Evolutionary conservation across 2,329 filamentous ascomycete genomes (phyloP), one percentile per base, ranked within the genome.

Genomic region (Truncatella angustata): DNA sequence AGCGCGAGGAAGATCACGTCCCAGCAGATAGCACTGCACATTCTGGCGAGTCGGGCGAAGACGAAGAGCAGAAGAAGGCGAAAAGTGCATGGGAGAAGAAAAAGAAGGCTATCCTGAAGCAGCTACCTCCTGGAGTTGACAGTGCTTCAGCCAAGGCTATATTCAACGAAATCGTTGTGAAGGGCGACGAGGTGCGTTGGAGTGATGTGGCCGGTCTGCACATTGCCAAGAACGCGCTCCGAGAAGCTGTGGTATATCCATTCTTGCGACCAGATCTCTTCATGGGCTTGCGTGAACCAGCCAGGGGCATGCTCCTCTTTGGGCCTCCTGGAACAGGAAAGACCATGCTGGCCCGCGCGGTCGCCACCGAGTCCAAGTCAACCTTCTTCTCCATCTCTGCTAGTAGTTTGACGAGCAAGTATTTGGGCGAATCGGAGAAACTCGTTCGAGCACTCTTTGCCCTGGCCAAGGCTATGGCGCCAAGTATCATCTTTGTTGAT

Each of bases 311-410:
- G 90, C 78, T 99, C 1, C 78, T 99, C 1, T 99, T 99, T 65
- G 94, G 94, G 0, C 94, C 94, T 1, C 94, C 94, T 0, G 94
- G 94, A n/a, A 99, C 94, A 0, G 94, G 94, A 49, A 99, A 99
- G 71, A 99, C 94, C 0, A 99, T 99, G 94, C 77, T 99, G 34
- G 94, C 94, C 9, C 84, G 94, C 57, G 91, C 91, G 7, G 93
- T 97, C 1, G 94, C 94, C 1, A 97, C 94, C 0, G 94, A 99
- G 69, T 96, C 90, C 2, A 88, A 86, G 62, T 96, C 91, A 10
- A 96, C 95, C 0, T 99, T 97, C 71, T 97, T 99, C 72, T 95
- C 92, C 12, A 96, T 99, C 51, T 96, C 91, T 4, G 91, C 94
- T 14, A 96, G 91, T 66, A 96, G 90, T 61, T 73, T 99, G 58